phyloP scores from a whole-genome alignment of 331 rosid genomes.

The Spiraea crenata region DNA sequence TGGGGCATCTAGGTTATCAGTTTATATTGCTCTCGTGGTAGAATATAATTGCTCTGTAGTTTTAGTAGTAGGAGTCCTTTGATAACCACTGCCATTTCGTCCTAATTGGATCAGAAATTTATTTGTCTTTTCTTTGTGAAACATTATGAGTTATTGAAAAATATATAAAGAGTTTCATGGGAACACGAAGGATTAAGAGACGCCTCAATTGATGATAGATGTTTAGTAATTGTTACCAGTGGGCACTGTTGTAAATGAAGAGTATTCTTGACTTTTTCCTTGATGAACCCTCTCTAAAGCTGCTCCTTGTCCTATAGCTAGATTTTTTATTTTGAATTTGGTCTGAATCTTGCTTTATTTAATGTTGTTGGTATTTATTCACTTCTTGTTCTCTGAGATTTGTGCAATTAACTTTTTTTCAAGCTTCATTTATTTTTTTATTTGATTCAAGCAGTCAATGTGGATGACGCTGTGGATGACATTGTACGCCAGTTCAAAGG shows the following conservation, averaged over 20 bases:
- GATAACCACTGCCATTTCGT: not conserved
- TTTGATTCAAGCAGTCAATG: slow-evolving; percentile 59
- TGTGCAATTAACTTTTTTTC: slow-evolving; percentile 12
- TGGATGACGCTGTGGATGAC: slow-evolving; percentile 96
- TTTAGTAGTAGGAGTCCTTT: not conserved
- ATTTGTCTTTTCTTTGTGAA: not conserved
- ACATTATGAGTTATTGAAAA: not conserved
- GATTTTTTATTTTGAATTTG: not conserved
- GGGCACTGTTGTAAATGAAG: too few relatives aligned
- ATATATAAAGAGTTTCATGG: not conserved
- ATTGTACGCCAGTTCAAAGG: slow-evolving; percentile 93
- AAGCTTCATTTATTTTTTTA: not conserved
- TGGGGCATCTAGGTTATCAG: slow-evolving; percentile 16
- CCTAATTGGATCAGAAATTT: not conserved
- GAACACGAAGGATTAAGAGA: not conserved
- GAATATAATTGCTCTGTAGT: not conserved
- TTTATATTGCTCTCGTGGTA: not conserved
- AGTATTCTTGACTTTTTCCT: too few relatives aligned
- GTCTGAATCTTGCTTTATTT: not conserved
- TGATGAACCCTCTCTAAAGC: not conserved
- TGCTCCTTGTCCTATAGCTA: not conserved
- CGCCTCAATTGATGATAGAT: not conserved
- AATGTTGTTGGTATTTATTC: not conserved
- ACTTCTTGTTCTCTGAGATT: not conserved
- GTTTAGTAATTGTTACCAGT: not conserved